Evolutionary conservation across 176 grass and related monocot species (phyloP), one percentile per base, ranked within the genome.

Genomic region (Oryza meridionalis): DNA sequence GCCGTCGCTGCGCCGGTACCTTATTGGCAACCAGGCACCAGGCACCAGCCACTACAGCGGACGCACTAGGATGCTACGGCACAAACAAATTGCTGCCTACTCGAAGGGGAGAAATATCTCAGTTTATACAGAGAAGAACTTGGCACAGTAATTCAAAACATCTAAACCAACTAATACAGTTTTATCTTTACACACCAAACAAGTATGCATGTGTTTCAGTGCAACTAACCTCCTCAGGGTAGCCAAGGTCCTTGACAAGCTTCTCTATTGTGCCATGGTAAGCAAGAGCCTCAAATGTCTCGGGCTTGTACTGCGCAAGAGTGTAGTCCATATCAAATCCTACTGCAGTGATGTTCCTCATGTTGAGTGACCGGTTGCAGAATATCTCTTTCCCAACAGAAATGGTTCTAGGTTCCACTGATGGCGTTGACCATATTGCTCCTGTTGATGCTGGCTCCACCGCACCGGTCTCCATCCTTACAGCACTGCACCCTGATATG

Each of bases 281-380:
- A 67, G 96, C 96, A 80, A 98, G 85, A 32, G 96, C 67, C 89
- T 98, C 96, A 50, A 98, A 98, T 33, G 96, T 98, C 81, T 90
- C 93, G 9, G 96, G 83, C 77, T 95, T 98, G 81, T 98, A 98
- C 74, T 96, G 93, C 10, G 96, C 96, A 69, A 98, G 87, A 77
- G 96, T 98, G 89, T 98, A 98, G 76, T 98, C 96, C 96, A 98
- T 98, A 75, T 98, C 96, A 91, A 98, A 98, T 53, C 96, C 96
- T 16, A 98, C 93, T 3, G 96, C 96, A 17, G 86, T 90, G 47
- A 95, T 98, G 82, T 96, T 98, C 93, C 87, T 98, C 96, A 98
- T 98, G 80, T 98, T 98, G 72, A 98, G 87, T 66, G 96, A 95
- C 58, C 96, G 90, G 11, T 98, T 98, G 67, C 96, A 98, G 87